Percentiles rank a stretch among this genome's conserved stretches.
Conservation (phyloP, 2,329 filamentous ascomycete species). For the Pezicula radicicola region DNA sequence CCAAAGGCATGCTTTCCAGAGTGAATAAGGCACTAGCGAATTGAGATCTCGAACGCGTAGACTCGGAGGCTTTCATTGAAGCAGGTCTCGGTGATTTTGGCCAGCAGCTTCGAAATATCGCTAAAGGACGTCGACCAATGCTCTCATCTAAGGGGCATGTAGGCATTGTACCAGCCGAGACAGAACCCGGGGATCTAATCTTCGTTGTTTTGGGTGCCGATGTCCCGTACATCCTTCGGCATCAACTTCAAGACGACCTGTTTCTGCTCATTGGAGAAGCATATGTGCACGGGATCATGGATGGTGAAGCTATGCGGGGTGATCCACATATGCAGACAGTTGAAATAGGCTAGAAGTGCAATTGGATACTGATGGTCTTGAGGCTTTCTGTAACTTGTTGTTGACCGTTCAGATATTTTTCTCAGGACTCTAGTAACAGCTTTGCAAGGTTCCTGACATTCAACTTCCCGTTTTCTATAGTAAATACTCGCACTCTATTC, state of each 20-base stretch:
- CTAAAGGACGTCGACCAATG: conserved; percentile 7
- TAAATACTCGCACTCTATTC: too few species aligned
- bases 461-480: too few species aligned
- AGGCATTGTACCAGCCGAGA: conserved; percentile 10
- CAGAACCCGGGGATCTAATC: conserved; percentile 7
- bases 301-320: conserved; percentile 9
- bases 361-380: too few species aligned
- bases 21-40: conserved; percentile 4
- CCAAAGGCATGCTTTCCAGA: conserved; percentile 5
- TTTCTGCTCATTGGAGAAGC: conserved; percentile 10
- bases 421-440: too few species aligned
- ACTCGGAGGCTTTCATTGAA: conserved; percentile 4
- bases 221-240: conserved; percentile 8
- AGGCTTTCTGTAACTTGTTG: too few species aligned
- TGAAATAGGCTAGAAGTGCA: neutral
- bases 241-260: neutral
- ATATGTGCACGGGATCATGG: conserved; percentile 14
- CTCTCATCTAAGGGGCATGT: conserved; percentile 1
- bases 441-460: too few species aligned
- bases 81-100: conserved; percentile 7
- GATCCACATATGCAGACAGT: conserved; percentile 3
- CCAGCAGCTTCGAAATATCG: conserved; percentile 4
- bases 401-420: too few species aligned
- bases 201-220: conserved; percentile 7
- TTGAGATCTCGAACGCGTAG: conserved; percentile 1